phyloP scores from a whole-genome alignment of 2,329 filamentous ascomycete species.

The Trichoderma sp. region DNA sequence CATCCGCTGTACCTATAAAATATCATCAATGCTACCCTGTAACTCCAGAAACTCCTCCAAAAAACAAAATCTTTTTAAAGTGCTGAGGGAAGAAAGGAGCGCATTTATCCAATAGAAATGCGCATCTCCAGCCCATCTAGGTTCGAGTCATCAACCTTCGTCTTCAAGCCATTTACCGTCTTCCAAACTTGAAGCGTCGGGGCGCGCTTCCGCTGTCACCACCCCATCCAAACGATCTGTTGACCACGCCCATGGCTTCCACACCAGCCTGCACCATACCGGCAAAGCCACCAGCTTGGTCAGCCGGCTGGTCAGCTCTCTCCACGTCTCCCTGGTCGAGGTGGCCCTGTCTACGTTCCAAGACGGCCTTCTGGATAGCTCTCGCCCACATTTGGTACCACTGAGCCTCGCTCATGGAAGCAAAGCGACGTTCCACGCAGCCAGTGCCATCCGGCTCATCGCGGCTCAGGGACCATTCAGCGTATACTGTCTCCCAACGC shows the following conservation, averaged over 20 bases:
- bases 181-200: constrained; percentile 6
- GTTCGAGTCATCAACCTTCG: background rate
- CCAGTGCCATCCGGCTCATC: constrained; percentile 30
- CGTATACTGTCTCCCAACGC: constrained; percentile 61
- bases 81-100: background rate
- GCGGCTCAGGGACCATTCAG: constrained; percentile 51
- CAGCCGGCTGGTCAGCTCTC: constrained; percentile 31
- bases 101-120: background rate
- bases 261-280: constrained; percentile 48
- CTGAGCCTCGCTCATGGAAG: constrained; percentile 53
- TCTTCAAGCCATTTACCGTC: background rate
- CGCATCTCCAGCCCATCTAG: background rate
- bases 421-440: constrained; percentile 45
- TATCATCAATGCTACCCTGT: constrained; percentile 5
- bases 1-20: background rate
- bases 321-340: constrained; percentile 58
- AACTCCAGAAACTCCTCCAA: background rate
- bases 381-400: constrained; percentile 63
- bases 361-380: constrained; percentile 57
- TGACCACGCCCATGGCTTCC: constrained; percentile 50
- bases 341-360: constrained; percentile 54
- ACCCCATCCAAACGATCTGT: constrained; percentile 44
- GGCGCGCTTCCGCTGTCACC: background rate
- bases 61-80: background rate
- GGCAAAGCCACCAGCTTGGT: constrained; percentile 42